Conservation (phyloP, 352 stramenopile genomes). For the Globisporangium apiculatum region DNA sequence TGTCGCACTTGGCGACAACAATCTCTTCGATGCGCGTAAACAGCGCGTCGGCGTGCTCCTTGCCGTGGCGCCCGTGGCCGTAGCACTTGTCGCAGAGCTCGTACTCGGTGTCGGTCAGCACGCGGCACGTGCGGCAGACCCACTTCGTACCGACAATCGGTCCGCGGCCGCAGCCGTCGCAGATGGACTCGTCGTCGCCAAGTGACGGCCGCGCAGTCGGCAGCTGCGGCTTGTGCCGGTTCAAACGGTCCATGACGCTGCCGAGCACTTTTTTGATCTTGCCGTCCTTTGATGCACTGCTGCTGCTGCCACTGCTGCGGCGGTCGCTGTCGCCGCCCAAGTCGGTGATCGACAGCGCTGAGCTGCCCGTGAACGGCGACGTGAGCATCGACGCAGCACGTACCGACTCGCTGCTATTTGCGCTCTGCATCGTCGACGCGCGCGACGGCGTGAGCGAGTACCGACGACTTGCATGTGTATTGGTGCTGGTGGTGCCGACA, state of each 20-base stretch:
- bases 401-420: neutral
- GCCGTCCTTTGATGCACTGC: conserved; percentile 24
- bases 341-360: conserved; percentile 1
- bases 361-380: conserved; percentile 6
- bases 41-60: conserved; percentile 55
- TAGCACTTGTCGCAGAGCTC: conserved; percentile 76
- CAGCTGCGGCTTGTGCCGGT: conserved; percentile 53
- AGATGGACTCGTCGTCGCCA: conserved; percentile 52
- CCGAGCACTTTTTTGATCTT: conserved; percentile 82
- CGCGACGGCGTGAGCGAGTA: conserved; percentile 26
- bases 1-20: conserved; percentile 52
- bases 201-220: conserved; percentile 15
- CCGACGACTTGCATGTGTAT: conserved; percentile 18
- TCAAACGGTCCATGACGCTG: conserved; percentile 59
- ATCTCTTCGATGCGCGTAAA: conserved; percentile 61
- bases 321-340: conserved; percentile 19
- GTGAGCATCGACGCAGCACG: conserved; percentile 6
- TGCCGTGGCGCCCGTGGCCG: conserved; percentile 57
- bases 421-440: conserved; percentile 5
- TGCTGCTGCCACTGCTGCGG: conserved; percentile 14
- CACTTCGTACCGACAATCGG: conserved; percentile 50
- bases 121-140: conserved; percentile 54
- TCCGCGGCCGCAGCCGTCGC: conserved; percentile 54
- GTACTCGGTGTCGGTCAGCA: conserved; percentile 41
- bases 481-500: neutral